Evolutionary conservation across 116 monocot genomes (phyloP), one percentile per base, ranked within the genome.

Genomic region (Cymodocea nodosa): DNA sequence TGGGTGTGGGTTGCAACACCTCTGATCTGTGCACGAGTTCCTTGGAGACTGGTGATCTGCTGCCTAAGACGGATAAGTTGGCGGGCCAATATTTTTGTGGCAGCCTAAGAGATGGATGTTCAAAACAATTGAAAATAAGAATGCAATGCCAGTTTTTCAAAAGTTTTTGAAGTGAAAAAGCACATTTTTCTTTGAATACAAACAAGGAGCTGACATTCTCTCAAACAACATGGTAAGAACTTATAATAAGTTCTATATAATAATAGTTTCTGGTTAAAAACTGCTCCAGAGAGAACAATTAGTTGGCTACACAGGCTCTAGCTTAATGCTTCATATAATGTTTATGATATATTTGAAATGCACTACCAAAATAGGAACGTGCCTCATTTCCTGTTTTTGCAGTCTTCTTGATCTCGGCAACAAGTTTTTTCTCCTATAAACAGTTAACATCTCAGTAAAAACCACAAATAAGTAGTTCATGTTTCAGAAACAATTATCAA

Each of bases 11-110:
- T 90, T 59, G 90, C 87, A 51, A 95, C 87, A 59, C 95, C 95
- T 79, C 95, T 83, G 61, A 90, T 90, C 23, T 95, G 90, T 65
- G 95, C 95, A 37, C 90, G 84, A 67, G 84, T 91, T 25, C 86
- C 97, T 78, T 98, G 97, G 68, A 98, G 81, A 80, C 91, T 98
- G 22, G 83, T 85, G 55, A 98, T 98, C 77, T 98, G 97, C 73
- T 98, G 92, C 70, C 97, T 85, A 23, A 98, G 70, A 23, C 90
- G 76, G 66, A 95, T 75, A 70, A 95, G 90, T 60, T 95, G 90
- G 23, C 87, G 87, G 71, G 95, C 95, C 78, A 90, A 87, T 66
- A 95, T 95, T 55, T 70, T 72, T 25, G 90, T 90, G 13, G 95
- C 88, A 60, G 90, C 88, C 97, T 97, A 60, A 40, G 34, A 10